Evolutionary conservation across 1,139 yeast genomes (phyloP).

Genomic region (Kurtzmaniella quercitrusa): DNA sequence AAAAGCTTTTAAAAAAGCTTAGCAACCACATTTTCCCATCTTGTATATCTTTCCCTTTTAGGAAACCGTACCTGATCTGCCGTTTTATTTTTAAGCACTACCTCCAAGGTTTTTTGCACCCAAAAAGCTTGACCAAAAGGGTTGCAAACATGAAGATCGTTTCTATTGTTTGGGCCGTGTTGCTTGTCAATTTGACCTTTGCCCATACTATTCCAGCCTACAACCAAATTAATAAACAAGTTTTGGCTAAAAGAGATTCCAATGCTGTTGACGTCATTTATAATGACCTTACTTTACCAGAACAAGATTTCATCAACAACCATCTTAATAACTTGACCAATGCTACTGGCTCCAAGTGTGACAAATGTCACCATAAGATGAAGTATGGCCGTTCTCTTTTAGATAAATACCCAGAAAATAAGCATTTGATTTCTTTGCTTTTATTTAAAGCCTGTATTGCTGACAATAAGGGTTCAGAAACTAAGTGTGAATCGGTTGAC

Average conservation of each 20-base stretch:
- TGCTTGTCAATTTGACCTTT: background rate
- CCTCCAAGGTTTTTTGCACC: slow-evolving; percentile 1
- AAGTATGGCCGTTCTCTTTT: slow-evolving; percentile 26
- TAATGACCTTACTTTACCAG: slow-evolving; percentile 20
- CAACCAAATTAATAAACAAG: slow-evolving; percentile 15
- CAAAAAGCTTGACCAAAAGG: background rate
- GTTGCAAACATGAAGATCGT: background rate
- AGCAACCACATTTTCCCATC: background rate
- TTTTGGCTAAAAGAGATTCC: slow-evolving; percentile 13
- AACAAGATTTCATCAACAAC: slow-evolving; percentile 27
- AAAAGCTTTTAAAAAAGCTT: too few relatives aligned
- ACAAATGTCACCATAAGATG: slow-evolving; percentile 33
- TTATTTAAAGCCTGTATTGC: slow-evolving; percentile 33
- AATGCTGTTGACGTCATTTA: slow-evolving; percentile 22
- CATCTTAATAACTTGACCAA: slow-evolving; percentile 22
- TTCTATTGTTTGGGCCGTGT: background rate
- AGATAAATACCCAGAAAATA: slow-evolving; percentile 27
- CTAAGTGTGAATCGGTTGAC: slow-evolving; percentile 32
- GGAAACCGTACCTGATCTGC: background rate
- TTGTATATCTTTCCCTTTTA: background rate
- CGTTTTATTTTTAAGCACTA: background rate
- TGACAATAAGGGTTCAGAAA: slow-evolving; percentile 25
- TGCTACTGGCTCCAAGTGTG: slow-evolving; percentile 31
- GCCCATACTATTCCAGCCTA: slow-evolving; percentile 20
- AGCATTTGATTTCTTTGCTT: slow-evolving; percentile 33